Percentiles rank a stretch among this genome's conserved stretches.
These are phyloP conservation scores for Sclerotiophoma versabilis DNA, from an alignment of 2,329 filamentous ascomycete genomes.

Conservation along the genomic window DNA sequence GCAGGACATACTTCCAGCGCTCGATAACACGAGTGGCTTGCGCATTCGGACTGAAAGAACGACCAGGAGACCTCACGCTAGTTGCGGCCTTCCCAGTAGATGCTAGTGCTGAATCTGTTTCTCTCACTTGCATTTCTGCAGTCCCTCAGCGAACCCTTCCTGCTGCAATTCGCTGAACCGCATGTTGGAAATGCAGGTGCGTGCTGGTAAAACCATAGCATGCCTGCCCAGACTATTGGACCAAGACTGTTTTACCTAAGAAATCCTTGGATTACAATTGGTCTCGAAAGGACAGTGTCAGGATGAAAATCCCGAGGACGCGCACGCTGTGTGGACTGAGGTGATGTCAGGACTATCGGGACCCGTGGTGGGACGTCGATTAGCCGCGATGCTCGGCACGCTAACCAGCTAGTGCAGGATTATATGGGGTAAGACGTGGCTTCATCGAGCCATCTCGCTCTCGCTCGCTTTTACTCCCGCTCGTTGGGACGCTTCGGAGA, in stretches of 20 bases:
- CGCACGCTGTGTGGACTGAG: conserved; percentile 12
- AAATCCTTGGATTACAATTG: conserved; percentile 1
- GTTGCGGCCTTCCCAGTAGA: conserved; percentile 3
- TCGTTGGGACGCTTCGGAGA: conserved; percentile 19
- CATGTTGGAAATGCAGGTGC: conserved; percentile 3
- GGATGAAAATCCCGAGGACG: conserved; percentile 7
- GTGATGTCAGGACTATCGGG: conserved; percentile 20
- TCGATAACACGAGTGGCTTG: conserved; percentile 5
- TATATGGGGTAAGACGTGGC: conserved; percentile 19
- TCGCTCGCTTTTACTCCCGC: conserved; percentile 12
- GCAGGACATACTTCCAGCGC: background rate
- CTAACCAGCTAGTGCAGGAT: background rate
- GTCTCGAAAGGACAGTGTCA: background rate
- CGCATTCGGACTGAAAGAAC: background rate
- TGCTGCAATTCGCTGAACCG: conserved; percentile 1
- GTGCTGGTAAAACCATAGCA: background rate
- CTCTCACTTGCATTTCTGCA: conserved; percentile 13
- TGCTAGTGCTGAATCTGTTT: conserved; percentile 11
- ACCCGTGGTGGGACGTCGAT: conserved; percentile 10
- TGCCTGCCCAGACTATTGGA: conserved; percentile 6
- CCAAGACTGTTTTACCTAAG: background rate
- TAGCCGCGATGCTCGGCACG: conserved; percentile 15
- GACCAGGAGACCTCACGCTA: conserved; percentile 3
- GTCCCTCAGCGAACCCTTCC: conserved; percentile 1
- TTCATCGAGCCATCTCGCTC: conserved; percentile 12